These are phyloP conservation scores for Nemania sp. DNA, from an alignment of 2,329 filamentous ascomycete genomes.

Conservation along the genomic window DNA sequence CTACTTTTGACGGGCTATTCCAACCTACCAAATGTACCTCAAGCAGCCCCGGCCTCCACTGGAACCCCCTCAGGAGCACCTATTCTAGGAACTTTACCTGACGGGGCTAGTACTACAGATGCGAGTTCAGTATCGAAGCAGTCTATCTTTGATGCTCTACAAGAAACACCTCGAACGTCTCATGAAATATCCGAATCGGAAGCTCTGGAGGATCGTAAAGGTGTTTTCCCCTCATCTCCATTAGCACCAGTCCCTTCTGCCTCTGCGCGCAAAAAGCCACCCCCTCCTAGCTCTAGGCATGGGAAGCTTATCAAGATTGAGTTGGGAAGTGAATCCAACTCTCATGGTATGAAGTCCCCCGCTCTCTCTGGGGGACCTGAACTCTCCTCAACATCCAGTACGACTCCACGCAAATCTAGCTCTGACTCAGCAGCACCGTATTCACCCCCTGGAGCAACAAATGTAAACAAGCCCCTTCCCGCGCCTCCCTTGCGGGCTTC, in stretches of 20 bases:
- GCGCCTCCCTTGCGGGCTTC: conserved; percentile 62
- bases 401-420: conserved; percentile 41
- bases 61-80: conserved; percentile 41
- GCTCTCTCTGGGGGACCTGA: conserved; percentile 34
- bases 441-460: conserved; percentile 57
- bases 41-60: conserved; percentile 43
- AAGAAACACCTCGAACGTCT: conserved; percentile 69
- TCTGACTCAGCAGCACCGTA: conserved; percentile 45
- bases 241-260: conserved; percentile 41
- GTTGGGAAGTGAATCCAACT: conserved; percentile 55
- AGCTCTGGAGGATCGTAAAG: conserved; percentile 58
- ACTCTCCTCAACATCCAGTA: conserved; percentile 42
- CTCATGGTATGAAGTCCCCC: conserved; percentile 28
- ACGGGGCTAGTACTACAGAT: conserved; percentile 67
- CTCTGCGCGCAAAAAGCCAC: conserved; percentile 67
- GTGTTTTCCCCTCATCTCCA: conserved; percentile 49
- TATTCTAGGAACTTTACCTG: conserved; percentile 44
- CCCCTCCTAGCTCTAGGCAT: conserved; percentile 79
- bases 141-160: conserved; percentile 64
- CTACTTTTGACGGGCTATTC: conserved; percentile 79
- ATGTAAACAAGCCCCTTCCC: conserved; percentile 73
- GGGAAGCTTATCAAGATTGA: conserved; percentile 76
- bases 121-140: conserved; percentile 69
- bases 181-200: conserved; percentile 68
- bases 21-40: conserved; percentile 51